Evolutionary conservation across 2,329 filamentous ascomycete species (phyloP).

Genomic region (Talaromyces sp.): DNA sequence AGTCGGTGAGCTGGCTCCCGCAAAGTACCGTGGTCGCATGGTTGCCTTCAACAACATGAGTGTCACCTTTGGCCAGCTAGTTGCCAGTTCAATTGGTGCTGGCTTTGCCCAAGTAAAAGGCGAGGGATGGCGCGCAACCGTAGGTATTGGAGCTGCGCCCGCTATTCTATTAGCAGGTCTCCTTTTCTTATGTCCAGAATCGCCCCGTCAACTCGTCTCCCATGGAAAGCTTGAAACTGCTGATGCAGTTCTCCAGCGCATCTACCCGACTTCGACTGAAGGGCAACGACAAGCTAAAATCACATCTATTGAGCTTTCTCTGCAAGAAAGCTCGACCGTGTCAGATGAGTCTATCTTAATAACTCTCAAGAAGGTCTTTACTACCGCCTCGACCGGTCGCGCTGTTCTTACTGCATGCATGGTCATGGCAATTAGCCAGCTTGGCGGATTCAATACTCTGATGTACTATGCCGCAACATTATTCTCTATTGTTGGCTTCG

Average conservation of each 20-base stretch:
- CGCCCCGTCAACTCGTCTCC: conserved; percentile 51
- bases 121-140: conserved; percentile 56
- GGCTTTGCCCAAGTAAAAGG: conserved; percentile 41
- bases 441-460: conserved; percentile 50
- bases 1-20: conserved; percentile 22
- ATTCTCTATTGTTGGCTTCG: conserved; percentile 54
- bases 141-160: conserved; percentile 50
- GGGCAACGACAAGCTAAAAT: conserved; percentile 52
- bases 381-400: conserved; percentile 11
- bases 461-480: conserved; percentile 51
- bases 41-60: conserved; percentile 31
- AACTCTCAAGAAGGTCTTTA: conserved; percentile 13
- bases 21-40: conserved; percentile 21
- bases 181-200: conserved; percentile 53
- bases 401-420: conserved; percentile 12
- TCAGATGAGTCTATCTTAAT: conserved; percentile 14
- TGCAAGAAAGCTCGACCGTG: conserved; percentile 38
- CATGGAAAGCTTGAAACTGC: conserved; percentile 48
- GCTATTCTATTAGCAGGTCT: conserved; percentile 49
- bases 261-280: conserved; percentile 35
- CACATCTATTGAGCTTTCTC: conserved; percentile 43
- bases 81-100: conserved; percentile 45
- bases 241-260: conserved; percentile 33
- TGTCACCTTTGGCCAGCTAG: conserved; percentile 45
- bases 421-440: conserved; percentile 39